Percentiles rank a stretch among this genome's conserved stretches.
Evolutionary conservation across 441 rosid genomes (phyloP).

Genomic region (Brassica balearica): DNA sequence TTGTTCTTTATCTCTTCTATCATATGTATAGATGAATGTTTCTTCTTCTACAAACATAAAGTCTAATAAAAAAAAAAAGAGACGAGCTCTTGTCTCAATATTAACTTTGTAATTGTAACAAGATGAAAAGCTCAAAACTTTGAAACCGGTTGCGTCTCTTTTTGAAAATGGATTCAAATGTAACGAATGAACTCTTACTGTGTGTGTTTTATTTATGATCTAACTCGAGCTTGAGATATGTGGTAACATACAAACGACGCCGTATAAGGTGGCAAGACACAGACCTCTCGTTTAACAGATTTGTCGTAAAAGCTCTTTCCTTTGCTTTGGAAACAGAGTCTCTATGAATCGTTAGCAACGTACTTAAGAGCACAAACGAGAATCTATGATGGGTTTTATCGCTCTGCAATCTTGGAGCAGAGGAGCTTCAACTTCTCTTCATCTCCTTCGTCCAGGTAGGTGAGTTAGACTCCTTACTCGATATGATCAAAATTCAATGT

Average conservation of each 20-base stretch:
- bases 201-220: no score
- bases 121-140: constrained; percentile 29
- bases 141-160: not conserved
- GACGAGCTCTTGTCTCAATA: not conserved
- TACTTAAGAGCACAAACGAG: constrained; percentile 6
- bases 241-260: constrained; percentile 18
- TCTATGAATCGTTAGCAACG: constrained; percentile 21
- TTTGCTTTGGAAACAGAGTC: constrained; percentile 18
- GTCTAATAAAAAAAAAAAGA: constrained; percentile 21
- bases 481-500: constrained; percentile 2
- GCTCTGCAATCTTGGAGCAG: constrained; percentile 45
- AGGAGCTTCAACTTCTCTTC: constrained; percentile 34
- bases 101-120: constrained; percentile 13
- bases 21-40: constrained; percentile 35
- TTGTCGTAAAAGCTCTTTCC: not conserved
- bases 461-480: constrained; percentile 25
- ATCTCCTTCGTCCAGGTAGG: constrained; percentile 42
- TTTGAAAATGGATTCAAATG: not conserved
- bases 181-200: no score
- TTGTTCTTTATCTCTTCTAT: constrained; percentile 19
- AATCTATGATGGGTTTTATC: constrained; percentile 52
- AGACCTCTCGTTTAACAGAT: constrained; percentile 33
- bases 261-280: constrained; percentile 24
- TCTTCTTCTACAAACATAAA: constrained; percentile 17
- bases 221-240: not conserved